A percentile compares a stretch with the other conserved stretches of the same genome.
Conservation (phyloP, 257 asterid species). For the Solanum dulcamara region DNA sequence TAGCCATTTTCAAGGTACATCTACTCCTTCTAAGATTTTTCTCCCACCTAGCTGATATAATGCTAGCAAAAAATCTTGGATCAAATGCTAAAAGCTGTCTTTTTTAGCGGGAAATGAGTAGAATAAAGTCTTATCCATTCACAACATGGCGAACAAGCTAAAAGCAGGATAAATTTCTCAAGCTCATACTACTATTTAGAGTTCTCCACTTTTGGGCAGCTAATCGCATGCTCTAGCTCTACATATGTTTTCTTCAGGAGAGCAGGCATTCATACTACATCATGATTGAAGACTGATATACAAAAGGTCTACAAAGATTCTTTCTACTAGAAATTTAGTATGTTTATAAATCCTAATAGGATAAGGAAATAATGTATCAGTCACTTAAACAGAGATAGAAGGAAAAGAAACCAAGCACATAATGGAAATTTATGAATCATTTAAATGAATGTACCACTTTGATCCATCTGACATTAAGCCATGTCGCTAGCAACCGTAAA, state of each 20-base stretch:
- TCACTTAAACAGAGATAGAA: neutral
- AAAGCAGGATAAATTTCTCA: neutral
- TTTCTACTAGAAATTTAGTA: neutral
- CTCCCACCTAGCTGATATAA: neutral
- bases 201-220: neutral
- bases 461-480: conserved; percentile 80
- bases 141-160: neutral
- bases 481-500: conserved; percentile 67
- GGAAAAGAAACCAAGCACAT: neutral
- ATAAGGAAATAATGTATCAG: neutral
- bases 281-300: neutral
- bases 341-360: neutral
- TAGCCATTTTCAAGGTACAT: neutral
- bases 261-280: neutral
- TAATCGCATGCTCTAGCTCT: neutral
- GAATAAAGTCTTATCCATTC: neutral
- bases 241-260: neutral
- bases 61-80: neutral
- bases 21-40: neutral
- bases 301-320: neutral
- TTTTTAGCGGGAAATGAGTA: neutral
- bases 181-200: neutral
- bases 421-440: neutral
- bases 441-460: conserved; percentile 41
- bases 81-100: neutral